phyloP scores from a whole-genome alignment of 1,284 basidiomycete genomes.

The Golubevia pallescens region DNA sequence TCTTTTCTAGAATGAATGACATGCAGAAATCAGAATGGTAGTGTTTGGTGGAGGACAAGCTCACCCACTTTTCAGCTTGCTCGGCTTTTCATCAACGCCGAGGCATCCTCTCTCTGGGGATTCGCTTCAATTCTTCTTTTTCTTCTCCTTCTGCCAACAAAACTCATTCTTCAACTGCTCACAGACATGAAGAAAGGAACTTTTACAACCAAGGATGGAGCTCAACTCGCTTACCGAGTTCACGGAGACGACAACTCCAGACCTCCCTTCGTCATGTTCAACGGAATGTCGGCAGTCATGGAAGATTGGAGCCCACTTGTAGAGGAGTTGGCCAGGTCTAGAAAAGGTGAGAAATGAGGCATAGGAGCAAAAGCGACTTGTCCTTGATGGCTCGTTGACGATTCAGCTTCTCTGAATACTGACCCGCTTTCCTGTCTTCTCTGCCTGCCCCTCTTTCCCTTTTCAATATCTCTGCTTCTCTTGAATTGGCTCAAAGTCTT shows the following conservation, averaged over 20 bases:
- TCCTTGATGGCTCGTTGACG: neutral
- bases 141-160: neutral
- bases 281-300: constrained; percentile 55
- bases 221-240: constrained; percentile 31
- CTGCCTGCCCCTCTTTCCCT: neutral
- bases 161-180: neutral
- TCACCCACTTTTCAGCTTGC: neutral
- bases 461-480: neutral
- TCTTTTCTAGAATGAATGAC: no score
- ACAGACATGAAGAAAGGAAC: neutral
- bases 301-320: constrained; percentile 49
- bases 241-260: constrained; percentile 12
- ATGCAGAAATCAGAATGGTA: no score
- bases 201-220: constrained; percentile 18
- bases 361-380: no score
- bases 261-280: constrained; percentile 45
- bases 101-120: neutral
- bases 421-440: neutral
- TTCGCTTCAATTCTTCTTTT: neutral
- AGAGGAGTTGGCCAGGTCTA: constrained; percentile 21
- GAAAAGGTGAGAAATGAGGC: constrained; percentile 3
- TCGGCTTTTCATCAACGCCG: neutral
- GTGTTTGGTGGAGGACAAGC: no score
- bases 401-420: neutral
- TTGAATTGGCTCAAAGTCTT: constrained; percentile 25